These are phyloP conservation scores for Mycena sanguinolenta DNA, from an alignment of 768 basidiomycete species.

Conservation along the genomic window DNA sequence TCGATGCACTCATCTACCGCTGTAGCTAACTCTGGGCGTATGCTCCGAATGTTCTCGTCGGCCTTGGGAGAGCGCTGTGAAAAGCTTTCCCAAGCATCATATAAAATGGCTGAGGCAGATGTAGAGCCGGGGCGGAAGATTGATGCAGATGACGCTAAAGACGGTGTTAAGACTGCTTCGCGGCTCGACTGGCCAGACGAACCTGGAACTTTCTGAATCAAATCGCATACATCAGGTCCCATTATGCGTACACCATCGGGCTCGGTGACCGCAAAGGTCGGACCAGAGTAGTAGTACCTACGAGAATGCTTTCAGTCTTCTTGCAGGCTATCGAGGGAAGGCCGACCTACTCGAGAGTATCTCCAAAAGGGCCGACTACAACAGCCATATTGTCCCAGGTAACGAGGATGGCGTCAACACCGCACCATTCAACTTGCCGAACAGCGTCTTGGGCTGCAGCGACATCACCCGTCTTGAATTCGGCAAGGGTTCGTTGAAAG, in stretches of 20 bases:
- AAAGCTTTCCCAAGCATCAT: slow-evolving; percentile 93
- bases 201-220: slow-evolving; percentile 96
- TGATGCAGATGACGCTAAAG: slow-evolving; percentile 78
- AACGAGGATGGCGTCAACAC: slow-evolving; percentile 92
- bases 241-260: slow-evolving; percentile 91
- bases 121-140: slow-evolving; percentile 95
- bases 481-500: slow-evolving; percentile 90
- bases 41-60: slow-evolving; percentile 91
- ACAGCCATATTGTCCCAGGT: slow-evolving; percentile 84
- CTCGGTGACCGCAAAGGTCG: slow-evolving; percentile 86
- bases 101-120: slow-evolving; percentile 91
- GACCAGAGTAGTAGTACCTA: slow-evolving; percentile 86
- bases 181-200: slow-evolving; percentile 38
- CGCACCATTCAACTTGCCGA: slow-evolving; percentile 92
- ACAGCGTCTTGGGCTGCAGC: slow-evolving; percentile 69
- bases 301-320: slow-evolving; percentile 28
- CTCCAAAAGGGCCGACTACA: slow-evolving; percentile 94
- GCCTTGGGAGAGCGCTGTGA: slow-evolving; percentile 88
- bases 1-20: slow-evolving; percentile 95
- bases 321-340: background rate
- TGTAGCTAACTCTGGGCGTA: slow-evolving; percentile 85
- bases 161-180: slow-evolving; percentile 15
- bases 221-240: slow-evolving; percentile 83
- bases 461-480: slow-evolving; percentile 79
- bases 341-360: slow-evolving; percentile 79